phyloP scores from a whole-genome alignment of 257 asterid genomes.

The Solanum chmielewskii region DNA sequence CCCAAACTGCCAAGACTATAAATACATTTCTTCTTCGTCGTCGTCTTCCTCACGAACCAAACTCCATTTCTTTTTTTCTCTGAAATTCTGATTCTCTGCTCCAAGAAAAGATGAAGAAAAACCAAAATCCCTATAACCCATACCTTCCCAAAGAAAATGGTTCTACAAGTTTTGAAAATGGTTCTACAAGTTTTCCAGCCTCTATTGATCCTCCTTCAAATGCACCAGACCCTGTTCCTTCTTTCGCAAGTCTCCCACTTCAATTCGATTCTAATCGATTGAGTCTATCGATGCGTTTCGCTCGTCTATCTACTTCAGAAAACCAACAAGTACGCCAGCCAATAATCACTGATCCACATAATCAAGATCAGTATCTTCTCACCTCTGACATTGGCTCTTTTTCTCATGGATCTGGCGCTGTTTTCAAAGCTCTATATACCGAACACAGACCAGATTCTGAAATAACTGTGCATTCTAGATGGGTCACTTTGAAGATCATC shows the following conservation, averaged over 20 bases:
- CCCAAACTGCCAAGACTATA: neutral
- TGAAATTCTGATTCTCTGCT: neutral
- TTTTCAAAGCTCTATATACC: neutral
- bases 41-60: neutral
- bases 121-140: neutral
- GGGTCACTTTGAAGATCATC: neutral
- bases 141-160: neutral
- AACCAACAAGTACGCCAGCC: neutral
- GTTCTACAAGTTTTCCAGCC: neutral
- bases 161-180: neutral
- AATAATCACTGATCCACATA: neutral
- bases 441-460: neutral
- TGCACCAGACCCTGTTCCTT: neutral
- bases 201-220: neutral
- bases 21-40: neutral
- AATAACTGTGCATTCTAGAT: neutral
- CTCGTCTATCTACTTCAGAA: neutral
- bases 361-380: neutral
- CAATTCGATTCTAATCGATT: neutral
- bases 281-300: neutral
- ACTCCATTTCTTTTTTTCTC: neutral
- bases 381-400: neutral
- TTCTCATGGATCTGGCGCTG: neutral
- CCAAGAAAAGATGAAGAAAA: neutral
- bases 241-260: neutral